Percentiles rank a stretch among this genome's conserved stretches.
phyloP scores from a whole-genome alignment of 2,329 filamentous ascomycete species.

The Trichoderma harzianum region DNA sequence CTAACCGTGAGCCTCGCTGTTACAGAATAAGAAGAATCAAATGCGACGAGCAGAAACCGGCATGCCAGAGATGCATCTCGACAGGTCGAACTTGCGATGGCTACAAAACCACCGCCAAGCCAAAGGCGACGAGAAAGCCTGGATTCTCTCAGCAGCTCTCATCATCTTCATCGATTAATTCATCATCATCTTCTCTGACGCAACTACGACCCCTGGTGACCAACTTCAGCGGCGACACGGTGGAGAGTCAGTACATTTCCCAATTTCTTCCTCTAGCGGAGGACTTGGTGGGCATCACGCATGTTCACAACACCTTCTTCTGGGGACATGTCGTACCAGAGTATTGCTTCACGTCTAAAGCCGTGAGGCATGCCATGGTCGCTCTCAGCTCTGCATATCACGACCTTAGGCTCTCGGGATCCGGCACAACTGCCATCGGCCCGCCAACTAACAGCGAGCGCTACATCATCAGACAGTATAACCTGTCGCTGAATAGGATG shows the following conservation, averaged over 20 bases:
- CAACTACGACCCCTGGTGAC: slow-evolving; percentile 32
- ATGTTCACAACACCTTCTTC: slow-evolving; percentile 29
- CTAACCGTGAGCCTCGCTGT: background rate
- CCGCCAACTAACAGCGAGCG: slow-evolving; percentile 31
- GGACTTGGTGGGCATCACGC: slow-evolving; percentile 29
- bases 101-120: slow-evolving; percentile 28
- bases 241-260: slow-evolving; percentile 36
- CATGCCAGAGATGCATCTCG: slow-evolving; percentile 33
- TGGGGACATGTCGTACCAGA: slow-evolving; percentile 32
- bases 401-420: slow-evolving; percentile 23
- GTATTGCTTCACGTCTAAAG: slow-evolving; percentile 29
- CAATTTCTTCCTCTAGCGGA: slow-evolving; percentile 32
- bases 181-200: background rate
- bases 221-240: slow-evolving; percentile 35
- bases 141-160: slow-evolving; percentile 12
- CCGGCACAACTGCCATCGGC: slow-evolving; percentile 17
- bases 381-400: slow-evolving; percentile 34
- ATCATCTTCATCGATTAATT: slow-evolving; percentile 1
- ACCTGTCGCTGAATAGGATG: slow-evolving; percentile 35
- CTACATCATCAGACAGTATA: slow-evolving; percentile 40
- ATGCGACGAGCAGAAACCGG: slow-evolving; percentile 35
- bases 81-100: slow-evolving; percentile 36
- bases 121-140: slow-evolving; percentile 6
- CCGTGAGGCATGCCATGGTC: slow-evolving; percentile 34
- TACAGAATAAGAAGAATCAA: slow-evolving; percentile 35